Evolutionary conservation across 2,329 filamentous ascomycete species (phyloP).

Genomic region (Fusarium euwallaceae): DNA sequence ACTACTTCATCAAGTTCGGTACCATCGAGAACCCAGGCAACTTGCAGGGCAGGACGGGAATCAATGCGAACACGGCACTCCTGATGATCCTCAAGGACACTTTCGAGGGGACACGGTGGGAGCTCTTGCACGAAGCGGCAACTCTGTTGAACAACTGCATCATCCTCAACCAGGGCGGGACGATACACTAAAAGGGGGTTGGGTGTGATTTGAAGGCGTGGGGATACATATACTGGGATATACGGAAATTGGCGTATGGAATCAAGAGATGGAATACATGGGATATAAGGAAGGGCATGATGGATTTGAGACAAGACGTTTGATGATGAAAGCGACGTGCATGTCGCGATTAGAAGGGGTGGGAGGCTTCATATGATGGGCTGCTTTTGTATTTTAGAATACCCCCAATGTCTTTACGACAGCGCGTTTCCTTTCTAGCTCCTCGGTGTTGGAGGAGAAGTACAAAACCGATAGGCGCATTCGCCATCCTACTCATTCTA

Average conservation of each 20-base stretch:
- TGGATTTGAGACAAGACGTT: conserved; percentile 22
- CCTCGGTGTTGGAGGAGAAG: conserved; percentile 13
- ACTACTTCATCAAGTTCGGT: conserved; percentile 80
- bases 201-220: conserved; percentile 1
- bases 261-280: not conserved
- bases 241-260: conserved; percentile 21
- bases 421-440: conserved; percentile 28
- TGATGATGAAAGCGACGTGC: conserved; percentile 23
- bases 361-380: conserved; percentile 29
- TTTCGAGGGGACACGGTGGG: conserved; percentile 89
- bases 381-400: conserved; percentile 47
- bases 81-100: conserved; percentile 85
- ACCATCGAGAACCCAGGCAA: conserved; percentile 81
- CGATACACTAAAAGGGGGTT: conserved; percentile 37
- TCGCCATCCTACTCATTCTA: conserved; percentile 10
- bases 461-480: conserved; percentile 9
- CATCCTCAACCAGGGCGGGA: conserved; percentile 51
- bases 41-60: conserved; percentile 77
- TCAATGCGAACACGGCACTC: conserved; percentile 87
- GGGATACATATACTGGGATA: conserved; percentile 13
- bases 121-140: conserved; percentile 89
- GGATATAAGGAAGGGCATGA: conserved; percentile 22
- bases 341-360: conserved; percentile 31
- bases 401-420: conserved; percentile 43
- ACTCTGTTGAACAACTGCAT: conserved; percentile 86